phyloP scores from a whole-genome alignment of 1,139 yeast species.

The Candida labiduridarum region DNA sequence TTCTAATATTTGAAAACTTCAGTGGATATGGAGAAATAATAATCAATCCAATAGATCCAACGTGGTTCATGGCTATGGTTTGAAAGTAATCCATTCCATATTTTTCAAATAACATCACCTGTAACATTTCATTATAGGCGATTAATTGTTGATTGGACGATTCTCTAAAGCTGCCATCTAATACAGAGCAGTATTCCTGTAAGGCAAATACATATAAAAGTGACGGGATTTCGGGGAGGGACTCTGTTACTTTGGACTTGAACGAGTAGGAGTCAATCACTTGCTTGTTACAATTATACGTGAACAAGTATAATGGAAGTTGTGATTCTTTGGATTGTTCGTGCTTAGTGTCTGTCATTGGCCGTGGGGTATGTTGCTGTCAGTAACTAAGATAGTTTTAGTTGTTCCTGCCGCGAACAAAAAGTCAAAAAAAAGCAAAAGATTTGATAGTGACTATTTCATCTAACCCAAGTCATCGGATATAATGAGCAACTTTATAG shows the following conservation, averaged over 20 bases:
- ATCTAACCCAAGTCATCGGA: neutral
- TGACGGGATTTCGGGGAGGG: conserved; percentile 42
- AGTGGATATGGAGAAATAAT: conserved; percentile 50
- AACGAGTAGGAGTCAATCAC: conserved; percentile 26
- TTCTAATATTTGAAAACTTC: conserved; percentile 29
- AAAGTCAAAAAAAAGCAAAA: neutral
- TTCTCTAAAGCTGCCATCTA: conserved; percentile 59
- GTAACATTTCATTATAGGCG: conserved; percentile 40
- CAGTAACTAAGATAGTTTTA: neutral
- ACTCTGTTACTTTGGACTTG: conserved; percentile 23
- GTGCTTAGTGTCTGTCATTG: conserved; percentile 1
- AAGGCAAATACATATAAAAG: conserved; percentile 65
- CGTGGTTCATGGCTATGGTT: conserved; percentile 46
- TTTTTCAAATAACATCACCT: conserved; percentile 38
- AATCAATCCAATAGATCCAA: conserved; percentile 70
- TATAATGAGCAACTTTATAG: conserved; percentile 35
- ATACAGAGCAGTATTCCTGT: conserved; percentile 70
- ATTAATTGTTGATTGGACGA: conserved; percentile 42
- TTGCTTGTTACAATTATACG: conserved; percentile 43
- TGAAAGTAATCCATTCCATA: conserved; percentile 40
- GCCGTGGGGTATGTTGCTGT: conserved; percentile 1
- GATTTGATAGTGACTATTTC: neutral
- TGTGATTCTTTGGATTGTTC: conserved; percentile 1
- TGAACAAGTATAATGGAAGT: conserved; percentile 32
- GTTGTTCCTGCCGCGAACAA: neutral